Conservation (phyloP, 495 filamentous ascomycete species). For the Elasticomyces elasticus region DNA sequence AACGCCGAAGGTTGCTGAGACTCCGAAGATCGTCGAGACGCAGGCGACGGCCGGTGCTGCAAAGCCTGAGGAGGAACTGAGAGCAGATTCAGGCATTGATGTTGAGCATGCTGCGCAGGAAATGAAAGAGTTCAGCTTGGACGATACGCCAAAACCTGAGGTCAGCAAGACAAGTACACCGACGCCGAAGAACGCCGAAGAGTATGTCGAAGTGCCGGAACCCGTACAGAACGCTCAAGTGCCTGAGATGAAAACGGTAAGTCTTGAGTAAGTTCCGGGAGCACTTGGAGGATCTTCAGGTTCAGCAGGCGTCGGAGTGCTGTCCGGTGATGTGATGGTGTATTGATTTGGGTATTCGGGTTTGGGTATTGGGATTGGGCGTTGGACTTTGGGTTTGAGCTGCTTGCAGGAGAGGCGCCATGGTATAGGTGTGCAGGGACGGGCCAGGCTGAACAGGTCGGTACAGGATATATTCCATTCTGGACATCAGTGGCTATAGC, state of each 20-base stretch:
- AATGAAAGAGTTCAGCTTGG: not conserved
- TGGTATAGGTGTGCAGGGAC: no score
- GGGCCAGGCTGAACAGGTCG: no score
- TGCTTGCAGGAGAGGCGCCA: no score
- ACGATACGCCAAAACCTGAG: not conserved
- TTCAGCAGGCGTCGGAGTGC: not conserved
- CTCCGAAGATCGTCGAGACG: not conserved
- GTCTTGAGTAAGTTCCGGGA: conserved; percentile 21
- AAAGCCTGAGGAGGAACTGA: not conserved
- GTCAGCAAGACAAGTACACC: not conserved
- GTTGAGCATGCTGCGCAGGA: conserved; percentile 1
- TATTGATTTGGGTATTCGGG: not conserved
- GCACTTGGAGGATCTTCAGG: conserved; percentile 12
- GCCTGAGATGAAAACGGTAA: conserved; percentile 4
- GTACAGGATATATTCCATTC: not conserved
- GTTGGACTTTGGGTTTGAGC: not conserved
- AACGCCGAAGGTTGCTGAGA: not conserved
- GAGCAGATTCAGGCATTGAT: not conserved
- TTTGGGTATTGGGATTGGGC: not conserved
- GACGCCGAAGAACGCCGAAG: not conserved
- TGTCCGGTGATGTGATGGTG: not conserved
- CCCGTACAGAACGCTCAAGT: conserved; percentile 16
- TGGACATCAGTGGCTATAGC: not conserved
- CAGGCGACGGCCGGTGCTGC: not conserved
- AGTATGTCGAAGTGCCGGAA: not conserved